Evolutionary conservation across 495 filamentous ascomycete genomes (phyloP), one percentile per base, ranked within the genome.

Genomic region (Aspergillus homomorphus): DNA sequence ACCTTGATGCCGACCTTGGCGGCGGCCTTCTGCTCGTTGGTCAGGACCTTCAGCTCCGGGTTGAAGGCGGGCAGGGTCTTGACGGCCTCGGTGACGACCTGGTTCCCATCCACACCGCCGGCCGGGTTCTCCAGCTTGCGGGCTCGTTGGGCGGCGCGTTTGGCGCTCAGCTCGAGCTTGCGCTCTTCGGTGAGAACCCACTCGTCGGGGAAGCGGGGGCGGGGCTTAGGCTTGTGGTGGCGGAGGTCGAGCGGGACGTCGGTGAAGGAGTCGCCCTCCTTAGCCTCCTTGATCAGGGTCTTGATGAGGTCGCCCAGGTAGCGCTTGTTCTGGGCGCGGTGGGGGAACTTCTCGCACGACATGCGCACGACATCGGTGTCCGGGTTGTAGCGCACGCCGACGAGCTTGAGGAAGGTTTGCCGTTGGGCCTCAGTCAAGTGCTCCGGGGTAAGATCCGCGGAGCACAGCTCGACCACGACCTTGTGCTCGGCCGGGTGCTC

Each of bases 271-370:
- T 98, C 94, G 30, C 77, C 84, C 65, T 96, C 86, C 81, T 86
- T 89, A 43, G 91, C 90, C 69, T 92, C 86, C 15, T 72, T 74
- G 41, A 99, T 74, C 63, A 99, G 74, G 19, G 77, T 82, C 30
- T 87, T 77, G 54, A 99, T 82, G 30, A 88, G 50, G 60, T 96
- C 91, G 43, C 85, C 87, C 28, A 99, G 81, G 65, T 92, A 96
- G 7, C 92, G 86, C 77, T 98, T 99, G 77, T 99, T 99, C 77
- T 97, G 93, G 14, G 91, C 91, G 62, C 87, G 86, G 38, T 89
- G 87, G 68, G 87, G 81, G 66, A 90, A 96, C 70, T 87, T 85
- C 73, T 98, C 94, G 74, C 89, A 90, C 64, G 88, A 90, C 83
- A 99, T 96, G 73, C 88, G 89, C 48, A 96, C 82, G 62, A 91